Evolutionary conservation across 352 stramenopile species (phyloP).

Genomic region (Pythium rhizo-oryzae): DNA sequence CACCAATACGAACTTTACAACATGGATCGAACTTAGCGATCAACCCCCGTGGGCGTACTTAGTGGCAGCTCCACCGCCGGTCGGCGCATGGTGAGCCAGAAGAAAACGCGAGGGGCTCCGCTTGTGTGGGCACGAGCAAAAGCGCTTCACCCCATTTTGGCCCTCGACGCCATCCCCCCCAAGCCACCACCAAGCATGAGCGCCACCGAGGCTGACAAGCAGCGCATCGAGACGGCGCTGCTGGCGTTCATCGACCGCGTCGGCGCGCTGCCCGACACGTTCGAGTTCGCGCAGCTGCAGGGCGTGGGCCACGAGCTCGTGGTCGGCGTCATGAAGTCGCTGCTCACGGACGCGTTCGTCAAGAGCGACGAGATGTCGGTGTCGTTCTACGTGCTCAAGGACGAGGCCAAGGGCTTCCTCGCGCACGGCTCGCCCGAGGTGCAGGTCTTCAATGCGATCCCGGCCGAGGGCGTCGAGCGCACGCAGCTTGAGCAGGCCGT

Average conservation of each 20-base stretch:
- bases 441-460: conserved; percentile 84
- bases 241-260: conserved; percentile 56
- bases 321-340: conserved; percentile 96
- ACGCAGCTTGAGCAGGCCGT: conserved; percentile 83
- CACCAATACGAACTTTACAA: conserved; percentile 10
- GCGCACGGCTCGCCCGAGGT: conserved; percentile 78
- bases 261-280: conserved; percentile 76
- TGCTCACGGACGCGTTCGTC: conserved; percentile 94
- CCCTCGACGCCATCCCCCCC: background rate
- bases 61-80: background rate
- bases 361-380: conserved; percentile 69
- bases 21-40: conserved; percentile 3
- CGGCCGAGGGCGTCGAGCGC: conserved; percentile 66
- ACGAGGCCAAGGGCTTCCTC: conserved; percentile 87
- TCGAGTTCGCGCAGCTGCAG: conserved; percentile 72
- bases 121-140: conserved; percentile 12
- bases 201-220: conserved; percentile 61
- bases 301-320: conserved; percentile 92
- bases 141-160: background rate
- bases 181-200: conserved; percentile 35
- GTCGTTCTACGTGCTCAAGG: conserved; percentile 94
- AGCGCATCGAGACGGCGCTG: conserved; percentile 67
- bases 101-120: conserved; percentile 12
- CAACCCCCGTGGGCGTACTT: conserved; percentile 7
- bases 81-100: conserved; percentile 16